Evolutionary conservation across 1,284 basidiomycete species (phyloP).

Genomic region (Sporisorium sorghi): DNA sequence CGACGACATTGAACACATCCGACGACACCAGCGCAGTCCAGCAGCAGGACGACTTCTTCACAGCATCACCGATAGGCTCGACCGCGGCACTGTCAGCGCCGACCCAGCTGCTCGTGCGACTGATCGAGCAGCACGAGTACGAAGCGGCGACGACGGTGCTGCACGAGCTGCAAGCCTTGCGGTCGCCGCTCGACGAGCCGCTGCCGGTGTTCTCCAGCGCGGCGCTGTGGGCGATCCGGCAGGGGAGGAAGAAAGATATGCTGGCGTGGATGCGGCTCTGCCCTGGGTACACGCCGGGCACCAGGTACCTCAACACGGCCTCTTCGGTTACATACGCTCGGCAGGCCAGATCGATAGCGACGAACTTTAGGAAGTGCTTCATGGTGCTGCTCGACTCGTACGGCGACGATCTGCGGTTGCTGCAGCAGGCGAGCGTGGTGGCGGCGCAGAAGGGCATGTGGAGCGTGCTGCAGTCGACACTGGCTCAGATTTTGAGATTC

Average conservation of each 20-base stretch:
- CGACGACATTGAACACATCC: constrained; percentile 1
- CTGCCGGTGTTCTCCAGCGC: constrained; percentile 29
- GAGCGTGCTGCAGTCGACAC: constrained; percentile 24
- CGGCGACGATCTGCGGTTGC: constrained; percentile 27
- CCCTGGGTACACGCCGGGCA: constrained; percentile 22
- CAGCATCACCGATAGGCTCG: background rate
- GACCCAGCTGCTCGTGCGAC: constrained; percentile 34
- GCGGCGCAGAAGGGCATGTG: constrained; percentile 34
- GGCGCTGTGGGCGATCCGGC: constrained; percentile 35
- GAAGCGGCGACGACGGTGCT: constrained; percentile 38
- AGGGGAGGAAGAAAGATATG: constrained; percentile 28
- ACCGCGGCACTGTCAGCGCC: constrained; percentile 13
- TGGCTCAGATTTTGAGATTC: constrained; percentile 40
- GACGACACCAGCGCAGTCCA: background rate
- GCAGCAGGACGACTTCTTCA: background rate
- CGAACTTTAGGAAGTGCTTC: constrained; percentile 33
- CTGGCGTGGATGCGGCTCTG: constrained; percentile 49
- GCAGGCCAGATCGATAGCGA: constrained; percentile 11
- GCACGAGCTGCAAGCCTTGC: constrained; percentile 27
- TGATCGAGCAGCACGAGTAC: constrained; percentile 37
- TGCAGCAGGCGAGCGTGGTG: constrained; percentile 34
- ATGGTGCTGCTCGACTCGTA: constrained; percentile 31
- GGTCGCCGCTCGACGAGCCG: constrained; percentile 20
- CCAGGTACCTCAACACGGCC: constrained; percentile 11
- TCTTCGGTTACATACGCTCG: background rate